Base-by-base conservation (phyloP, 2,329 filamentous ascomycete genomes). In the Exophiala sp. region DNA sequence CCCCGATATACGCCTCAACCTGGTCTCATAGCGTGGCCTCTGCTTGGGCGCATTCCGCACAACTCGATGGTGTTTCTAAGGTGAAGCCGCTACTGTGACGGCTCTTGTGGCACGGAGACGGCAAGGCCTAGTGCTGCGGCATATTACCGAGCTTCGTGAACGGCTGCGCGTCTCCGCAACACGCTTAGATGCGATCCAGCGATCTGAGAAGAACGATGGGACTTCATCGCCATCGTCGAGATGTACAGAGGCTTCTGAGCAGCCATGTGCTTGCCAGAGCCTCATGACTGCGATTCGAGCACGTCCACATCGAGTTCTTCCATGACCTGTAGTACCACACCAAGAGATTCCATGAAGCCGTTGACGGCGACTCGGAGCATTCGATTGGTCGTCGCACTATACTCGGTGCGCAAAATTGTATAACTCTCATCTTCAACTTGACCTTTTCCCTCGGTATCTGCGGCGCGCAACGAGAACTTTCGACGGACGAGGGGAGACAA, bases 291-390 rank as follows among this genome's bases (percentile, higher is more conserved):
- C 18, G 58, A 34, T 34, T 79, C 81, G 36, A 96, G 69, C 2
- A 94, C 86, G 74, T 96, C 91, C 21, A 85, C 82, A 71, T 97
- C 92, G 64, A 97, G 72, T 69, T 95, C 87, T 70, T 89, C 85
- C 88, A 96, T 96, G 12, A 95, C 88, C 50, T 91, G 88, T 39
- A 96, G 71, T 1, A 96, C 86, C 4, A 96, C 83, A 48, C 84
- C 83, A 52, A 96, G 71, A 63, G 87, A 95, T 65, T 97, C 92
- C 79, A 97, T 91, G 71, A 96, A 96, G 8, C 91, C 90, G 73
- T 97, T 97, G 52, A 96, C 91, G 2, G 92, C 89, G 2, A 99
- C 94, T 41, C 94, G 86, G 54, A 99, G 79, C 92, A 97, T 97
- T 63, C 94, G 86, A 69, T 96, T 96, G 16, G 94, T 97, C 0